Evolutionary conservation across 2,329 filamentous ascomycete genomes (phyloP), one percentile per base, ranked within the genome.

Genomic region (Epichloe baconii): DNA sequence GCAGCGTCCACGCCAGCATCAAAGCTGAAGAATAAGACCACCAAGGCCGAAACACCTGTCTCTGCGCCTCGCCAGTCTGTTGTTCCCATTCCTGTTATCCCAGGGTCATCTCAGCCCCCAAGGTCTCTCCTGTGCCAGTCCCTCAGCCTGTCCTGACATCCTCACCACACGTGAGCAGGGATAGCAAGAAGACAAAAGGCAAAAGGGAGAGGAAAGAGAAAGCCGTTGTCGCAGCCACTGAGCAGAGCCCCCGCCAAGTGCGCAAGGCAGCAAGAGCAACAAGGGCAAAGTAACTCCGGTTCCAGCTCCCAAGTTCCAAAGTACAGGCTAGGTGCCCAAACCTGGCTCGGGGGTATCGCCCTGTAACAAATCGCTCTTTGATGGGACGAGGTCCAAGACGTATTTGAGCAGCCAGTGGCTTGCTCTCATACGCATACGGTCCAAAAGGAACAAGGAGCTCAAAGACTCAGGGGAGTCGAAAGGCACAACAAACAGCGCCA

Each of bases 81-180:
- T 4, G 61, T 67, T 4, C 68, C 65, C 7, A 55, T 70, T 5
- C 71, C 69, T 10, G 57, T 53, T n/a, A 55, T 70, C 14, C 68
- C 67, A 35, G 53, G 53, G 36, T 58, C 62, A 21, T 61, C 61
- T 7, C 63, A 62, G 3, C 62, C 55, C 52, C 55, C 41, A 61
- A 58, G 44, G 54, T 58, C 23, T 61, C 63, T 11, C 57, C 61
- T 11, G 57, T 58, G 3, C 59, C 61, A 21, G 34, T 57, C 41
- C 54, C 59, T n/a, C 51, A 48, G 15, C 54, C 54, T 31, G 44
- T 40, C 19, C 38, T 40, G 3, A 15, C 47, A 35, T 50, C 56
- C 3, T 61, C 58, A 3, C 60, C 65, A 17, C 51, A 55, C 35
- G 51, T 55, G 23, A 52, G 51, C 50, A 63, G 63, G 53, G 55